A percentile compares a stretch with the other conserved stretches of the same genome.
phyloP scores from a whole-genome alignment of 1,284 basidiomycete genomes.

The Papiliotrema terrestris region DNA sequence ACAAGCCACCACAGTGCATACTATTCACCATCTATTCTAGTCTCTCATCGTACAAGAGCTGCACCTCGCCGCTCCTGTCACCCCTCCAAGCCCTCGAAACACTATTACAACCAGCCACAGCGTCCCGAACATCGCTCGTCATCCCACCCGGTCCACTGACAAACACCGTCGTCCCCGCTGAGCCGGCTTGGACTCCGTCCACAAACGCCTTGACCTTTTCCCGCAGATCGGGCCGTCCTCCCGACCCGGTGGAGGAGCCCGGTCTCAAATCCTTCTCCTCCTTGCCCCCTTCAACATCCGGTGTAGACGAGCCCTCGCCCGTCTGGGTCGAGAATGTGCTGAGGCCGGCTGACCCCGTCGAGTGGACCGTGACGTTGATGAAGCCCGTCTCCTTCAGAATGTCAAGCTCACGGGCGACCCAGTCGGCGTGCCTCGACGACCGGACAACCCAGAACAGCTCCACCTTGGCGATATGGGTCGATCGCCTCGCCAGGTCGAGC shows the following conservation, averaged over 20 bases:
- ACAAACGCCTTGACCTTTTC: constrained; percentile 13
- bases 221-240: constrained; percentile 14
- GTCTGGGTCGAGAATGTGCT: not conserved
- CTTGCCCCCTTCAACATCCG: not conserved
- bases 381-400: constrained; percentile 6
- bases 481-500: constrained; percentile 15
- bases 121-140: constrained; percentile 21
- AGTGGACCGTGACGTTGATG: constrained; percentile 16
- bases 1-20: too few species aligned
- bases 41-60: constrained; percentile 21
- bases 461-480: constrained; percentile 4
- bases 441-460: constrained; percentile 30
- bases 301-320: not conserved
- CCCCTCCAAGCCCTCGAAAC: constrained; percentile 18
- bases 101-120: constrained; percentile 21
- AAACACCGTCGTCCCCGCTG: constrained; percentile 14
- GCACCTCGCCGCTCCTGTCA: constrained; percentile 18
- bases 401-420: constrained; percentile 27
- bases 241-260: not conserved
- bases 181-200: constrained; percentile 3
- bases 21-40: constrained; percentile 10
- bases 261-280: not conserved
- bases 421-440: constrained; percentile 18
- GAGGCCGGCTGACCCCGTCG: constrained; percentile 13
- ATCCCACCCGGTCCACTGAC: constrained; percentile 27